These are phyloP conservation scores for Aspergillus conjunctus DNA, from an alignment of 495 filamentous ascomycete genomes.

Conservation along the genomic window DNA sequence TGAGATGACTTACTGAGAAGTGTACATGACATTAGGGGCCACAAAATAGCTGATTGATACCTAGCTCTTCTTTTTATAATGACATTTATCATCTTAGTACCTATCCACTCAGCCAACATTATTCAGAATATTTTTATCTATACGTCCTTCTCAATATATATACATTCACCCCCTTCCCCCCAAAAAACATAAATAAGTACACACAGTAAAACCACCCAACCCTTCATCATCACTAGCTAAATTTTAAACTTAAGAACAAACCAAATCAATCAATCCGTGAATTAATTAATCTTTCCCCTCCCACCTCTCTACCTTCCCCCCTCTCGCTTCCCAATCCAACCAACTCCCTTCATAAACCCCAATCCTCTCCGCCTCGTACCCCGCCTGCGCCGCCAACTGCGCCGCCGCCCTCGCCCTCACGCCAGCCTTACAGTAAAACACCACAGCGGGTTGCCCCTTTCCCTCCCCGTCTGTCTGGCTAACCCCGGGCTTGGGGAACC, in stretches of 20 bases:
- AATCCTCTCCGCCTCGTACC: slow-evolving; percentile 69
- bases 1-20: slow-evolving; percentile 24
- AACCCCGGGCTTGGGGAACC: slow-evolving; percentile 45
- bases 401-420: slow-evolving; percentile 83
- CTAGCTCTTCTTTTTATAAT: slow-evolving; percentile 23
- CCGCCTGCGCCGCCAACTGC: slow-evolving; percentile 71
- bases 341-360: slow-evolving; percentile 89
- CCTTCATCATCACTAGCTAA: too few relatives aligned
- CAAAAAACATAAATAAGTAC: background rate
- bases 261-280: too few relatives aligned
- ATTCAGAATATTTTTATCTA: slow-evolving; percentile 2
- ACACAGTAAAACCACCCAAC: too few relatives aligned
- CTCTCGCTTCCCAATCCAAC: slow-evolving; percentile 79
- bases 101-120: slow-evolving; percentile 4
- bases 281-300: slow-evolving; percentile 39
- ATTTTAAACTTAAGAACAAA: too few relatives aligned
- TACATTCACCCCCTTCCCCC: background rate
- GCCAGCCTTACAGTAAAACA: slow-evolving; percentile 93
- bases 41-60: slow-evolving; percentile 31
- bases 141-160: slow-evolving; percentile 4
- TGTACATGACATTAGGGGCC: slow-evolving; percentile 38
- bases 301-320: slow-evolving; percentile 61
- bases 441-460: slow-evolving; percentile 42
- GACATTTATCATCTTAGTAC: slow-evolving; percentile 11
- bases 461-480: slow-evolving; percentile 6